Conservation (phyloP, 1,139 yeast genomes). For the Hyphopichia khmerensis region DNA sequence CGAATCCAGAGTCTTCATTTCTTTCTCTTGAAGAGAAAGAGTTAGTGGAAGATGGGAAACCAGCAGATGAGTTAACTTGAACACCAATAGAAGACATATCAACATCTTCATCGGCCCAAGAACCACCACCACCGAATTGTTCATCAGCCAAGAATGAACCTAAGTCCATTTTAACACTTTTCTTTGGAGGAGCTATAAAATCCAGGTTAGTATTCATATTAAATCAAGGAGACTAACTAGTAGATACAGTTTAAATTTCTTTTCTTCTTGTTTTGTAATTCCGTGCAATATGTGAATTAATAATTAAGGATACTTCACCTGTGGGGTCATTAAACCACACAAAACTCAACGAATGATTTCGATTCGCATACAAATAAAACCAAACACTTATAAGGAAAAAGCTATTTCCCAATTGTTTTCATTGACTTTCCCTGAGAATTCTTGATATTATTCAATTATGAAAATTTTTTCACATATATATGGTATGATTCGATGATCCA, state of each 20-base stretch:
- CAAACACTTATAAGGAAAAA: no score
- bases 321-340: no score
- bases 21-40: slow-evolving; percentile 7
- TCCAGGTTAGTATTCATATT: not conserved
- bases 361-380: no score
- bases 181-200: slow-evolving; percentile 45
- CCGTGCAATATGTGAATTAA: no score
- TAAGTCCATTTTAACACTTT: slow-evolving; percentile 49
- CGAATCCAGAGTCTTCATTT: slow-evolving; percentile 5
- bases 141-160: slow-evolving; percentile 52
- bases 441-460: no score
- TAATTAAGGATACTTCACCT: no score
- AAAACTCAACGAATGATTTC: no score
- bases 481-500: not conserved
- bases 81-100: slow-evolving; percentile 56
- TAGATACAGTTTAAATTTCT: slow-evolving; percentile 7
- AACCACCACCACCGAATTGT: slow-evolving; percentile 45
- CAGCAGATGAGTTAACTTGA: slow-evolving; percentile 30
- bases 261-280: no score
- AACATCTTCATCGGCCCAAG: slow-evolving; percentile 63
- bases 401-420: no score
- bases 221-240: no score
- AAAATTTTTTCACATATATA: no score
- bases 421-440: no score
- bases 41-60: slow-evolving; percentile 18